Evolutionary conservation across 805 yeast species (phyloP).

Genomic region (Myxozyma melibiosi): DNA sequence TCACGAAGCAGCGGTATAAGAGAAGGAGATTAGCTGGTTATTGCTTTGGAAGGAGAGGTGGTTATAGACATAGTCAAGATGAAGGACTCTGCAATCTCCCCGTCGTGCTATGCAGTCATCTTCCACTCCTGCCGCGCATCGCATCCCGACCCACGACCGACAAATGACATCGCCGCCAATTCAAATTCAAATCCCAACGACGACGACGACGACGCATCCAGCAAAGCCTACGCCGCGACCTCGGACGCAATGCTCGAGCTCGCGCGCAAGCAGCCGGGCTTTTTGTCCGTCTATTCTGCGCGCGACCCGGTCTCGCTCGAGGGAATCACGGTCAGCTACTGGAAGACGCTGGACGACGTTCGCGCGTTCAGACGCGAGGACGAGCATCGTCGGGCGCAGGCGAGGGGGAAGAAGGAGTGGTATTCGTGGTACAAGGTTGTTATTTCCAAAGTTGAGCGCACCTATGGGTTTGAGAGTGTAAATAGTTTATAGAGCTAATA

Average conservation of each 20-base stretch:
- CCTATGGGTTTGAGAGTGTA: background rate
- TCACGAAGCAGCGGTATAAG: too few species aligned
- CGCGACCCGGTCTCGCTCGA: background rate
- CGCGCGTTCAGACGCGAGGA: background rate
- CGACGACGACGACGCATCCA: too few species aligned
- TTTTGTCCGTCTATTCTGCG: slow-evolving; percentile 3
- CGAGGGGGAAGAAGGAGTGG: background rate
- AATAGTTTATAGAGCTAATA: background rate
- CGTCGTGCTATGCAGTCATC: slow-evolving; percentile 13
- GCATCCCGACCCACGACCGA: background rate
- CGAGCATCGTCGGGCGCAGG: slow-evolving; percentile 6
- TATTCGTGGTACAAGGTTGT: slow-evolving; percentile 2
- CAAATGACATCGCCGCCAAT: too few species aligned
- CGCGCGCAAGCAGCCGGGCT: slow-evolving; percentile 8
- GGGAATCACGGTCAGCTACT: slow-evolving; percentile 14
- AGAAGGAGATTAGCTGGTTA: too few species aligned
- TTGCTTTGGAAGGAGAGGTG: too few species aligned
- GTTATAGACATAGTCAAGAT: too few species aligned
- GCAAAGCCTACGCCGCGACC: background rate
- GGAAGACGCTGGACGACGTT: slow-evolving; percentile 11
- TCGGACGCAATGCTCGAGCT: background rate
- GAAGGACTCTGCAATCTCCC: too few species aligned
- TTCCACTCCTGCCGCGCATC: slow-evolving; percentile 2
- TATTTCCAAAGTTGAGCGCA: slow-evolving; percentile 3
- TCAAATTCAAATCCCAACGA: too few species aligned